Base-by-base conservation (phyloP, 805 yeast species). In the Lachancea nothofagi region DNA sequence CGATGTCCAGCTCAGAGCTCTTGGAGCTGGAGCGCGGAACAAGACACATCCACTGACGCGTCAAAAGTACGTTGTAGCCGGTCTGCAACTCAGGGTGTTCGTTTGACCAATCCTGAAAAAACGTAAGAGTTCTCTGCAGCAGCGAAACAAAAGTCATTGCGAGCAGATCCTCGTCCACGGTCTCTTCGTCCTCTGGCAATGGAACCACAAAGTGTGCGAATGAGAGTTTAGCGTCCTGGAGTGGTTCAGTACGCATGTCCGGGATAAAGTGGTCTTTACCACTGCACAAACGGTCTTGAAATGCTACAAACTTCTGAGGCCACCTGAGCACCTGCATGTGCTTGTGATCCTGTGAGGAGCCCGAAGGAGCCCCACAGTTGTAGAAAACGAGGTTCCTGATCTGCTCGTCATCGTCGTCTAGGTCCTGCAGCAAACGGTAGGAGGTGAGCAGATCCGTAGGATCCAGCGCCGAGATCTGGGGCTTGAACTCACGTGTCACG, bases 281-380 rank as follows among this genome's bases (percentile, higher is more conserved):
- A 23, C 40, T 47, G 13, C 72, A 66, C n/a, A 72, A 53, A 10
- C 54, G 45, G 33, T 77, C 80, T 37, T 85, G 82, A 55, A 74
- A 78, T 5, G 83, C 74, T 1, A 60, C 61, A 56, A 78, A 80
- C 17, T 69, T 64, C 6, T 64, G 57, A 2, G 96, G 94, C 31
- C 84, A 66, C 31, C 77, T 70, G 72, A 90, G 67, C 62, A 89
- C 79, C 63, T 93, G 98, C 46, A 93, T 62, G 63, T 90, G 98
- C 57, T 85, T 87, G 65, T 90, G 98, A 34, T 84, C 81, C 54
- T 88, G 93, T 0, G 96, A 87, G n/a, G 96, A 95, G 1, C 97
- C 98, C 46, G 94, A 78, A 50, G 77, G 72, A 14, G 79, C 77
- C 6, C 98, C 98, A 55, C 86, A 79, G 61, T 90, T 90, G 71